phyloP scores from a whole-genome alignment of 2,329 filamentous ascomycete genomes.

The Taxawa tesnikishii region DNA sequence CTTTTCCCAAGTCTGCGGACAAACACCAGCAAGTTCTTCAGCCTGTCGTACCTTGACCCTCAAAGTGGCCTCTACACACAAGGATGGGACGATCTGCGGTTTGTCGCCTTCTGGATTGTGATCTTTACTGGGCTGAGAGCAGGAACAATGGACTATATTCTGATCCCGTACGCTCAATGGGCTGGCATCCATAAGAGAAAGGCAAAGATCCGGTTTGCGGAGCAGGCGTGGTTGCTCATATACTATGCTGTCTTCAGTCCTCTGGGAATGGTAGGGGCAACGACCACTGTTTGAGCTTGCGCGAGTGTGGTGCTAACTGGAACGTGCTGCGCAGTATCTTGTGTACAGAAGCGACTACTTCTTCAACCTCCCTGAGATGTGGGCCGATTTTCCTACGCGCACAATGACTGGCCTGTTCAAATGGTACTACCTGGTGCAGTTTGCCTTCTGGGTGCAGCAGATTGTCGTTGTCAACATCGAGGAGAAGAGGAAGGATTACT shows the following conservation, averaged over 20 bases:
- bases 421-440: conserved; percentile 79
- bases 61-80: conserved; percentile 57
- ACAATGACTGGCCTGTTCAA: conserved; percentile 67
- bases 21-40: conserved; percentile 79
- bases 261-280: conserved; percentile 50
- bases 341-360: conserved; percentile 68
- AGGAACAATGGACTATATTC: conserved; percentile 72
- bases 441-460: conserved; percentile 89
- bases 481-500: conserved; percentile 85
- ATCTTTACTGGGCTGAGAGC: conserved; percentile 81
- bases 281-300: no score
- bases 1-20: conserved; percentile 69
- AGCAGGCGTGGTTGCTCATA: conserved; percentile 83
- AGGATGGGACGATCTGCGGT: conserved; percentile 67
- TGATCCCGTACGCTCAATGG: conserved; percentile 62
- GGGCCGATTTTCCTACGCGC: conserved; percentile 73
- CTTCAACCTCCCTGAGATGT: conserved; percentile 64
- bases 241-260: conserved; percentile 78
- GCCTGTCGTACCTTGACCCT: conserved; percentile 70
- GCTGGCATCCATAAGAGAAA: conserved; percentile 67
- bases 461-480: conserved; percentile 92
- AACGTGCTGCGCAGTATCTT: conserved; percentile 49
- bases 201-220: conserved; percentile 70
- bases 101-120: conserved; percentile 67
- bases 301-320: no score